Conservation (phyloP, 164 flowering plant species). For the Kalanchoe fedtschenkoi region DNA sequence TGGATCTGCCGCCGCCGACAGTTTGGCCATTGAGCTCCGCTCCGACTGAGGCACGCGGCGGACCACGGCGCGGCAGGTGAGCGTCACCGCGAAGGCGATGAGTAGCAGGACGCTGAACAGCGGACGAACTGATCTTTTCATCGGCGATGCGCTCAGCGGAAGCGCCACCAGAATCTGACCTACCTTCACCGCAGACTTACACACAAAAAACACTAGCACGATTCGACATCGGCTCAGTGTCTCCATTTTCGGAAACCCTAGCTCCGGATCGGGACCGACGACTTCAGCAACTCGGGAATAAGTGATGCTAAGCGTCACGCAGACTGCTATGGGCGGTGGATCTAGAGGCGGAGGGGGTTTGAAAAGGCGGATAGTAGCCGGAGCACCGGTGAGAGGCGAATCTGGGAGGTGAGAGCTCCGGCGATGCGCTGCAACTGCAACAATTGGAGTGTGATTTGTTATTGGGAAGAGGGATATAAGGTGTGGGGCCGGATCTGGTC, state of each 20-base stretch:
- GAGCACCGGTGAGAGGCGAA: background rate
- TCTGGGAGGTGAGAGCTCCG: background rate
- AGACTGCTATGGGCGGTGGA: no score
- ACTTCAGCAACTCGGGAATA: no score
- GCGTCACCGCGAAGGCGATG: conserved; percentile 25
- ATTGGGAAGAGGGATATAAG: background rate
- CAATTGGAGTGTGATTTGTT: background rate
- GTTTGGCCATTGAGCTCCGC: background rate
- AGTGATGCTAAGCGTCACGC: no score
- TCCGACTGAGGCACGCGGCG: conserved; percentile 15
- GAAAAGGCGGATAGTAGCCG: no score
- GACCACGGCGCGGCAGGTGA: conserved; percentile 29
- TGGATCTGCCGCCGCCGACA: background rate
- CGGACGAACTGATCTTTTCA: conserved; percentile 43
- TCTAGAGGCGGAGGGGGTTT: background rate
- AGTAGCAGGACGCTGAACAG: conserved; percentile 37
- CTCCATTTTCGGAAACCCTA: background rate
- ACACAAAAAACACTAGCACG: no score
- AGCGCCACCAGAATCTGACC: background rate
- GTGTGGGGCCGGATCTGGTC: background rate
- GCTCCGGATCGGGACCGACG: background rate
- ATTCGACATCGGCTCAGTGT: background rate
- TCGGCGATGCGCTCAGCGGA: conserved; percentile 10
- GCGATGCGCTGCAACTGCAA: background rate
- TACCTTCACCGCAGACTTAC: background rate